These are phyloP conservation scores for Pichia thaimueangensis DNA, from an alignment of 805 yeast genomes.

Conservation along the genomic window DNA sequence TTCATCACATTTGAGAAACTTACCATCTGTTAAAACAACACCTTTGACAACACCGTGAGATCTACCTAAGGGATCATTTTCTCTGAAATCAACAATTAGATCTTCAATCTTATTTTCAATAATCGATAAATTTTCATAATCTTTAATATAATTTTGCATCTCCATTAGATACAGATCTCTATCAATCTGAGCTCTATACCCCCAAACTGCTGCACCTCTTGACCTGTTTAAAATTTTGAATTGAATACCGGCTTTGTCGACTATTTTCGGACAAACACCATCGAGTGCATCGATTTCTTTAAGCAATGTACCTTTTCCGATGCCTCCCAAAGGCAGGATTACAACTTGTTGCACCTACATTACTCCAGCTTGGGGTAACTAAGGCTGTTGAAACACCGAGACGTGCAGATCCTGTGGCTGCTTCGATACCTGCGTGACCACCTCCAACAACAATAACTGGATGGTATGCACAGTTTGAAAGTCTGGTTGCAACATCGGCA, in stretches of 20 bases:
- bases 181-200: slow-evolving; percentile 96
- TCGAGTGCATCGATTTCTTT: slow-evolving; percentile 95
- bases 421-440: slow-evolving; percentile 99
- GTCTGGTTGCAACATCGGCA: slow-evolving; percentile 9
- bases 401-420: slow-evolving; percentile 89
- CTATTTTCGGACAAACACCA: slow-evolving; percentile 82
- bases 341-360: slow-evolving; percentile 93
- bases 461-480: slow-evolving; percentile 4
- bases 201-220: slow-evolving; percentile 96
- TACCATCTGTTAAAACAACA: slow-evolving; percentile 64
- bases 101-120: slow-evolving; percentile 80
- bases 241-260: slow-evolving; percentile 90
- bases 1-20: slow-evolving; percentile 48
- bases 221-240: slow-evolving; percentile 80
- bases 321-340: slow-evolving; percentile 97
- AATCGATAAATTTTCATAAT: slow-evolving; percentile 52
- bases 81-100: slow-evolving; percentile 47
- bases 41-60: slow-evolving; percentile 52
- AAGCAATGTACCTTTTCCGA: slow-evolving; percentile 90
- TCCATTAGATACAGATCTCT: slow-evolving; percentile 67
- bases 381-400: slow-evolving; percentile 65
- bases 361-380: slow-evolving; percentile 66
- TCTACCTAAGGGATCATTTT: slow-evolving; percentile 33
- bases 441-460: slow-evolving; percentile 93
- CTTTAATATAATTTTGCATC: slow-evolving; percentile 64